phyloP scores from a whole-genome alignment of 306 rosid genomes.

The Begonia loranthoides region DNA sequence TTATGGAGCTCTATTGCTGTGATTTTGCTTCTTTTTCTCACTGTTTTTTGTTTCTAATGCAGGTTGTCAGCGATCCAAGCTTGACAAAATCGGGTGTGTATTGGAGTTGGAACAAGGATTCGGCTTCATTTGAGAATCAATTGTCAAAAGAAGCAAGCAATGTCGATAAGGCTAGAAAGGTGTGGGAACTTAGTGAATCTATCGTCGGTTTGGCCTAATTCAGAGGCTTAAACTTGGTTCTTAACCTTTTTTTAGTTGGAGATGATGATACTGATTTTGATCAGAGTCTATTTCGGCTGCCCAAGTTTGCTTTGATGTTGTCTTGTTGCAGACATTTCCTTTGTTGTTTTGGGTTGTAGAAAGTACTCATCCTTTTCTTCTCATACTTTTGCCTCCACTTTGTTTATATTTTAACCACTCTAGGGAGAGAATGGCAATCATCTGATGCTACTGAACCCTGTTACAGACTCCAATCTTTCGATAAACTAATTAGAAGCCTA shows the following conservation, averaged over 20 bases:
- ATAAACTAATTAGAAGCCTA: no score
- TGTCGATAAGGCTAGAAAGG: slow-evolving; percentile 67
- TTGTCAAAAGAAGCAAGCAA: slow-evolving; percentile 88
- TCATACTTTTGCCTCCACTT: no score
- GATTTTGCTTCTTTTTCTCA: slow-evolving; percentile 1
- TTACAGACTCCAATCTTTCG: no score
- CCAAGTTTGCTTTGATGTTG: neutral
- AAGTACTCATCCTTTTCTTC: no score
- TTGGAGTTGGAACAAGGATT: slow-evolving; percentile 96
- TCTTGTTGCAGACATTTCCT: no score
- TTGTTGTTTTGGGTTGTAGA: no score
- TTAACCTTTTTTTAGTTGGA: neutral
- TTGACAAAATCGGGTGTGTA: slow-evolving; percentile 94
- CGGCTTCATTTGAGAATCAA: slow-evolving; percentile 92
- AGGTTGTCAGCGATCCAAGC: slow-evolving; percentile 95
- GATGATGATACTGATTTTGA: neutral
- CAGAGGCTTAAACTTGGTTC: neutral
- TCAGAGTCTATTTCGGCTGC: no score
- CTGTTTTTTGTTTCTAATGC: slow-evolving; percentile 11
- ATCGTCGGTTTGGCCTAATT: slow-evolving; percentile 78
- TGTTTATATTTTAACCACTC: no score
- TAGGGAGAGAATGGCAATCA: no score
- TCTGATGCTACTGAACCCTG: no score
- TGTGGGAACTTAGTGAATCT: slow-evolving; percentile 93
- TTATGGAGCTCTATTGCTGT: neutral